A percentile compares a stretch with the other conserved stretches of the same genome.
Conservation (phyloP, 2,329 filamentous ascomycete species). For the Fusarium nanum region DNA sequence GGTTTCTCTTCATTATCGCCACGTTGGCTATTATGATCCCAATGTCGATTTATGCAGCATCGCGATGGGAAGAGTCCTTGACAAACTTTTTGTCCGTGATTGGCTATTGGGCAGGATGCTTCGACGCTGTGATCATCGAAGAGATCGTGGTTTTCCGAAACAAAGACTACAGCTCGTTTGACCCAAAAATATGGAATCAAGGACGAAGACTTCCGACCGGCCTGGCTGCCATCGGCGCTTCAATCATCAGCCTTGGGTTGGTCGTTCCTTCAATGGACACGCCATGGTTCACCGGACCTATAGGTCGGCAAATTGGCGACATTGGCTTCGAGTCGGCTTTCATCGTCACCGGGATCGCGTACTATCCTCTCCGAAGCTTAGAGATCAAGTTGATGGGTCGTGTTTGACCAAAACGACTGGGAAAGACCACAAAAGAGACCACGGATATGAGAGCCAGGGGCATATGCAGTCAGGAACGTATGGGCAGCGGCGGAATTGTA, state of each 20-base stretch:
- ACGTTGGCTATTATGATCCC: constrained; percentile 58
- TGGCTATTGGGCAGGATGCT: constrained; percentile 60
- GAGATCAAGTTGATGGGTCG: constrained; percentile 50
- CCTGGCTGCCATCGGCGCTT: constrained; percentile 58
- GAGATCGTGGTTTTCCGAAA: constrained; percentile 59
- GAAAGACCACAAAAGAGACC: too few species aligned
- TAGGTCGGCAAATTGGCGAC: constrained; percentile 57
- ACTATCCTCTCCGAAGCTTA: constrained; percentile 52
- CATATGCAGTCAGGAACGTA: neutral
- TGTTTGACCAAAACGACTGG: constrained; percentile 16
- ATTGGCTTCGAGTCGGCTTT: constrained; percentile 60
- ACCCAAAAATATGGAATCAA: constrained; percentile 59
- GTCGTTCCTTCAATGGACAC: constrained; percentile 58
- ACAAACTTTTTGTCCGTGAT: constrained; percentile 59
- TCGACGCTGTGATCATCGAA: constrained; percentile 55
- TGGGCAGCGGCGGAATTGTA: constrained; percentile 12
- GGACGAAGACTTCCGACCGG: constrained; percentile 56
- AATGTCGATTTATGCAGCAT: constrained; percentile 56
- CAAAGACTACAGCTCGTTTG: constrained; percentile 55
- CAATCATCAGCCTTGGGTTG: constrained; percentile 55
- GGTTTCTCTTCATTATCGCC: constrained; percentile 56
- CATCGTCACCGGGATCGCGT: constrained; percentile 54
- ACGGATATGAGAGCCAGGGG: too few species aligned
- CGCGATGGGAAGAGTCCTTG: constrained; percentile 56
- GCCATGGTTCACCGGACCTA: constrained; percentile 58